Evolutionary conservation across 495 filamentous ascomycete genomes (phyloP), one percentile per base, ranked within the genome.

Genomic region (Podospora pseudoanserina): DNA sequence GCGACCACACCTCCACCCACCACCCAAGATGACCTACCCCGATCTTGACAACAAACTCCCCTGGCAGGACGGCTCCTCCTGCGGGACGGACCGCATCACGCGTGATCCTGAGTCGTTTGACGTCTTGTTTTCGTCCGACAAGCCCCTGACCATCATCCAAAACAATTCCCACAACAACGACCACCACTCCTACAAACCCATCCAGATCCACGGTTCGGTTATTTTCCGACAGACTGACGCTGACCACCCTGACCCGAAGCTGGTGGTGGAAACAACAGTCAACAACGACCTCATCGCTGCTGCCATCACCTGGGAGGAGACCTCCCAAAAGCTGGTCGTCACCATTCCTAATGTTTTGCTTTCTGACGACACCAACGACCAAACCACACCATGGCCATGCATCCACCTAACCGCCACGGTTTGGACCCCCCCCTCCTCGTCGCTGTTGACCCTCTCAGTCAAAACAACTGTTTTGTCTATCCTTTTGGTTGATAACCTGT

Each of bases 401-500:
- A 68, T 82, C 13, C 77, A 74, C 34, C 67, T 84, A 59, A 72
- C 71, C 15, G 71, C 72, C 16, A 84, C 81, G 11, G 70, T 79
- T 55, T 83, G 80, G 79, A 78, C 82, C 0, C 81, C 82, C 55
- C 68, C 72, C 26, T 67, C 68, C 58, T 74, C 70, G 2, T 60
- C 60, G 19, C 74, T 84, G 5, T 63, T 71, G 3, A 60, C 11
- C 1, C 69, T 84, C 16, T 15, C n/a, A 9, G 32, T 81, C 32
- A 44, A 73, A 16, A 65, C 70, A 11, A 57, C 76, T 16, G 79
- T 82, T 18, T 79, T 84, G 6, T 77, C 75, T 63, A 71, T 84
- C 32, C 58, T 74, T 5, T 66, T 84, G 1, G 60, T 81, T 13
- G 78, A 82, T 70, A 80, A 82, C 67, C 63, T 84, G 23, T 84